Evolutionary conservation across 2,329 filamentous ascomycete species (phyloP).

Genomic region (Trichoderma lentiforme): DNA sequence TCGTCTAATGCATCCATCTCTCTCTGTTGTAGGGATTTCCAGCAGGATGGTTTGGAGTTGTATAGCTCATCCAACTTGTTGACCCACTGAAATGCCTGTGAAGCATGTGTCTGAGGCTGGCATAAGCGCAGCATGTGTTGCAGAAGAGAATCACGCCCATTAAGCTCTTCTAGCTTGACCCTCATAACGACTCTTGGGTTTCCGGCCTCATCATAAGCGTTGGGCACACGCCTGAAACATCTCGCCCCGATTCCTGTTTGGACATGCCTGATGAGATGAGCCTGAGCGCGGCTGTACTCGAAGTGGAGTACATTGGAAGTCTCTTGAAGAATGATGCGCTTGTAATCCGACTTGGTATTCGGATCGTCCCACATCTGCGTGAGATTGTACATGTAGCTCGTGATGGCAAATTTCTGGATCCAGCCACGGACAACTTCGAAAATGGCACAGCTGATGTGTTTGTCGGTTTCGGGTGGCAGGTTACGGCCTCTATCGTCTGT

Average conservation of each 20-base stretch:
- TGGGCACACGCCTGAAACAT: constrained; percentile 42
- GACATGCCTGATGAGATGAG: constrained; percentile 40
- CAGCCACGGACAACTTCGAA: constrained; percentile 34
- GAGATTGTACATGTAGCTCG: constrained; percentile 39
- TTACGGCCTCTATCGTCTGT: constrained; percentile 43
- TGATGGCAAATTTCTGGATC: constrained; percentile 37
- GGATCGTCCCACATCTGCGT: constrained; percentile 32
- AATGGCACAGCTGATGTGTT: constrained; percentile 39
- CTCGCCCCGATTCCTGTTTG: constrained; percentile 35
- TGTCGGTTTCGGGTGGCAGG: constrained; percentile 39
- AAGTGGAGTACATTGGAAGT: constrained; percentile 43
- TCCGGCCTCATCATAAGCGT: constrained; percentile 33
- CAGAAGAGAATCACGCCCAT: constrained; percentile 31
- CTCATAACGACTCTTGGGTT: constrained; percentile 40
- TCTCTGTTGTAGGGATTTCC: neutral
- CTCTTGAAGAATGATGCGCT: constrained; percentile 42
- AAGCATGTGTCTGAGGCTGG: neutral
- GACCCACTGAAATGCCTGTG: neutral
- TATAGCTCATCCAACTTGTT: neutral
- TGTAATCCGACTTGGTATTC: constrained; percentile 24
- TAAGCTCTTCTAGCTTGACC: constrained; percentile 38
- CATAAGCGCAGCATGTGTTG: constrained; percentile 37
- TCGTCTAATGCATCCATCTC: neutral
- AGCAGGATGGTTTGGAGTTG: neutral
- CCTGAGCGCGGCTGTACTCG: constrained; percentile 40